Evolutionary conservation across 73 alveolate species (phyloP), one percentile per base, ranked within the genome.

Genomic region (Paramecium sonneborni): DNA sequence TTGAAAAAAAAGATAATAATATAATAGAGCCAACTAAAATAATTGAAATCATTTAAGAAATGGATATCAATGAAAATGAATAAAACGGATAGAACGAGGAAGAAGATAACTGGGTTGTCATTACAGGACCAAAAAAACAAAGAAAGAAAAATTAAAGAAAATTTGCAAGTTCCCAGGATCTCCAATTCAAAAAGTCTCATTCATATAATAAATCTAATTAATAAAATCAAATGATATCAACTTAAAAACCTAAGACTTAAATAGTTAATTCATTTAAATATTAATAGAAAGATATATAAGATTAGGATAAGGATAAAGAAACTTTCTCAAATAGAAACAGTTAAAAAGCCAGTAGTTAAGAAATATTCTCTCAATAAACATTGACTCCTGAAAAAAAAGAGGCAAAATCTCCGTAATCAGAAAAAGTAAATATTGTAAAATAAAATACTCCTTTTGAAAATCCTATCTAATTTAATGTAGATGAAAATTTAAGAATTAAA

Each of bases 91-190:
- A 52, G 18, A 32, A 62, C 24, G 44, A 62, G 20, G 84, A 62
- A 23, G 84, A 62, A 10, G 84, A 62, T 12, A 62, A 62, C 24
- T 62, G 84, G 84, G 84, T 62, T 14, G 26, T 62, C 6, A 62
- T 62, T 6, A 62, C 84, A 62, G 84, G 30, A 62, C 84, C 84
- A 30, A 62, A 62, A 62, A 62, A 28, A 62, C 14, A 62, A 62
- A 6, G 26, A 26, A 62, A 62, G 2, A 26, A 62, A 6, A 32
- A 14, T 3, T 62, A 26, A 62, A 62, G 84, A 62, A 62, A 62
- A 14, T 62, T 62, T 62, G 84, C 84, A 8, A 62, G 84, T 62
- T 62, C 39, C 12, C 5, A 26, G 8, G 84, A 62, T 62, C 44
- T 62, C 15, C 18, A 62, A 11, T 62, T 62, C 23, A 62, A 62